Percentiles rank a stretch among this genome's conserved stretches.
Conservation (phyloP, 1,139 yeast species). For the Yamadazyma diddensiae region DNA sequence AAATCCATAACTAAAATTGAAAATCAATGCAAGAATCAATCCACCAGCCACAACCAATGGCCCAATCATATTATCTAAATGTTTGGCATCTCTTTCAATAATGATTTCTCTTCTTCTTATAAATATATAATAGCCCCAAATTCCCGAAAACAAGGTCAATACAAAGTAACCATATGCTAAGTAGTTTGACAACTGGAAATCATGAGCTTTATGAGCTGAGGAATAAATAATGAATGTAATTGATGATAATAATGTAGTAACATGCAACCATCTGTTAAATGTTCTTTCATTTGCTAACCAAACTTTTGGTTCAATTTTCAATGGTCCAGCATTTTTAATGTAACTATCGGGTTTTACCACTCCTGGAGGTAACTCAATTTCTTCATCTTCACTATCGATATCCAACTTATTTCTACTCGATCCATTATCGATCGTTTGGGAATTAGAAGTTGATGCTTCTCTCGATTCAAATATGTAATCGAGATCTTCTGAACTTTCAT, state of each 20-base stretch:
- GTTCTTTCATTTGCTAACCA: slow-evolving; percentile 99
- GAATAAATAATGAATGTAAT: slow-evolving; percentile 81
- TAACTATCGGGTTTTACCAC: slow-evolving; percentile 76
- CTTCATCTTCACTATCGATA: slow-evolving; percentile 83
- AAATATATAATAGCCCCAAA: slow-evolving; percentile 88
- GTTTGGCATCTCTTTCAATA: slow-evolving; percentile 77
- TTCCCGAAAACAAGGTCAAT: slow-evolving; percentile 75
- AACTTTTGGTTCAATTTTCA: slow-evolving; percentile 93
- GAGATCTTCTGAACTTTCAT: slow-evolving; percentile 14
- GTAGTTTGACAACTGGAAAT: slow-evolving; percentile 50
- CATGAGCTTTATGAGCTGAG: slow-evolving; percentile 66
- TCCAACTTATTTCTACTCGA: slow-evolving; percentile 37
- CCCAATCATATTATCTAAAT: slow-evolving; percentile 85
- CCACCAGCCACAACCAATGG: slow-evolving; percentile 78
- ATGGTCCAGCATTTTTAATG: slow-evolving; percentile 86
- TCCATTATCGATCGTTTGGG: slow-evolving; percentile 1
- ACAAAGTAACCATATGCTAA: slow-evolving; percentile 80
- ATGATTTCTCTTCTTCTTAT: slow-evolving; percentile 69
- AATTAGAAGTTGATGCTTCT: slow-evolving; percentile 1
- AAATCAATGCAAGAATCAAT: slow-evolving; percentile 58
- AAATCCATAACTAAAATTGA: slow-evolving; percentile 74
- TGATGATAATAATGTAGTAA: slow-evolving; percentile 83
- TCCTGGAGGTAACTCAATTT: slow-evolving; percentile 82
- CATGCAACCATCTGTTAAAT: slow-evolving; percentile 92
- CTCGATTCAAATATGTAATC: slow-evolving; percentile 9